Evolutionary conservation across 1,284 basidiomycete genomes (phyloP).

Genomic region (Cryptococcus deneoformans): DNA sequence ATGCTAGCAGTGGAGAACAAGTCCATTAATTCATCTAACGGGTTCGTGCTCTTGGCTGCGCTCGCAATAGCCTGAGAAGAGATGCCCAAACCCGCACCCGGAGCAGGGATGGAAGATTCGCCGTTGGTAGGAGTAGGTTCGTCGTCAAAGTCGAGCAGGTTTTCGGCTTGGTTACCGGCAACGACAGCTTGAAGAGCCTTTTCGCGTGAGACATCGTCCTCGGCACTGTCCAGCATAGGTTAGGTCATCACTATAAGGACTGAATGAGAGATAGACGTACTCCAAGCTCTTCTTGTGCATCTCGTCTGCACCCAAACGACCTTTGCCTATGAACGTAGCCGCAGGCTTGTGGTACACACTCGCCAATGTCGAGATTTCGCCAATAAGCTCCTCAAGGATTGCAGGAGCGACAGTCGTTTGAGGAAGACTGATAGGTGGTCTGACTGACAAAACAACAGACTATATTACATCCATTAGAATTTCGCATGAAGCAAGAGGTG

Average conservation of each 20-base stretch:
- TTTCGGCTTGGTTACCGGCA: slow-evolving; percentile 87
- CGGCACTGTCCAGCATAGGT: slow-evolving; percentile 48
- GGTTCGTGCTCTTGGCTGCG: slow-evolving; percentile 59
- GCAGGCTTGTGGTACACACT: slow-evolving; percentile 96
- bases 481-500: not conserved
- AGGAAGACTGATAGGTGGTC: slow-evolving; percentile 91
- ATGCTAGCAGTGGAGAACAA: slow-evolving; percentile 65
- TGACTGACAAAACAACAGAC: slow-evolving; percentile 85
- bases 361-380: slow-evolving; percentile 80
- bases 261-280: slow-evolving; percentile 49
- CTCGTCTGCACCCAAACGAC: slow-evolving; percentile 74
- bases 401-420: slow-evolving; percentile 85
- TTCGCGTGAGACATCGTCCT: slow-evolving; percentile 63
- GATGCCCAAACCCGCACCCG: slow-evolving; percentile 13
- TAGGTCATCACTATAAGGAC: not conserved
- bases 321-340: slow-evolving; percentile 85
- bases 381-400: slow-evolving; percentile 87
- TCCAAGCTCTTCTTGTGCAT: slow-evolving; percentile 68
- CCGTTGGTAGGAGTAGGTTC: slow-evolving; percentile 53
- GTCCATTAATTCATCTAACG: slow-evolving; percentile 84
- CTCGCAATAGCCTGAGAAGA: slow-evolving; percentile 32
- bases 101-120: not conserved
- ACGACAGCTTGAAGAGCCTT: slow-evolving; percentile 86
- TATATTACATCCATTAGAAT: slow-evolving; percentile 39
- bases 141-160: slow-evolving; percentile 83